phyloP scores from a whole-genome alignment of 2,329 filamentous ascomycete genomes.

The Trichoderma sp. region DNA sequence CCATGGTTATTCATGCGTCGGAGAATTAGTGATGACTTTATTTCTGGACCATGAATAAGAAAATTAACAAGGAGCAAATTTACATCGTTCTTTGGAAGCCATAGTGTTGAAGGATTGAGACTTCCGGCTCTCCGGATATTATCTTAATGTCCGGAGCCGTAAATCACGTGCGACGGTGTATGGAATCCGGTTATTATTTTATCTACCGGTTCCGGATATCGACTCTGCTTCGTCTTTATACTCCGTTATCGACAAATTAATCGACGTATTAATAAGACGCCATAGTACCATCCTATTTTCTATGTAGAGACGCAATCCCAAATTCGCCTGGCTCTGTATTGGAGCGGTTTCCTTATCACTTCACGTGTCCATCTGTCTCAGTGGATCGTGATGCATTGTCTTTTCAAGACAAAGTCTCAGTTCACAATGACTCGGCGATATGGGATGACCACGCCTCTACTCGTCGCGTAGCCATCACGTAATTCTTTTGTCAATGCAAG shows the following conservation, averaged over 20 bases:
- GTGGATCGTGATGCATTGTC: neutral
- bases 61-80: neutral
- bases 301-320: neutral
- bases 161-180: neutral
- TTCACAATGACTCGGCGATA: neutral
- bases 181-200: neutral
- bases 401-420: neutral
- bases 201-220: neutral
- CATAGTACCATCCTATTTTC: neutral
- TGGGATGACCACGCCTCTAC: neutral
- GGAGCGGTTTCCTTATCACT: neutral
- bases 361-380: neutral
- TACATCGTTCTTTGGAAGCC: neutral
- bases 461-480: neutral
- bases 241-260: neutral
- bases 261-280: neutral
- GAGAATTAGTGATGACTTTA: neutral
- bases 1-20: neutral
- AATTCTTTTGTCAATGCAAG: neutral
- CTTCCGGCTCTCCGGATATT: neutral
- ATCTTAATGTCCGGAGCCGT: slow-evolving; percentile 1
- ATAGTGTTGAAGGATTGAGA: neutral
- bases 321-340: neutral
- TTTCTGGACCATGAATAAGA: neutral
- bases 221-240: neutral